Evolutionary conservation across 2,329 filamentous ascomycete species (phyloP).

Genomic region (Aureobasidium sp.): DNA sequence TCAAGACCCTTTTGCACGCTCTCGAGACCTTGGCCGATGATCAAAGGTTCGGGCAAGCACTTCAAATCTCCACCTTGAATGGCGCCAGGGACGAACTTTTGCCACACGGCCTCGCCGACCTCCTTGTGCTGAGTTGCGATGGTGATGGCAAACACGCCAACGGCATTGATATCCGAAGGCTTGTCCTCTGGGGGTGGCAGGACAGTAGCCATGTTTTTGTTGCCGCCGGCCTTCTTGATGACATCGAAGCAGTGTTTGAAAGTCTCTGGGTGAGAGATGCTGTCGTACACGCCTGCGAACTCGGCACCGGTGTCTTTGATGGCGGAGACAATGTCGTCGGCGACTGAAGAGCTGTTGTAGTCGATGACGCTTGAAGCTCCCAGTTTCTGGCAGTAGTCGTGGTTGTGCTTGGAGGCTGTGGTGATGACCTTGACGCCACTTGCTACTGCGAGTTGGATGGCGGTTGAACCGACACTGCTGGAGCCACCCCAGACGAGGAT

Average conservation of each 20-base stretch:
- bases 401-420: constrained; percentile 29
- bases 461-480: constrained; percentile 30
- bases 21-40: constrained; percentile 35
- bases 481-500: constrained; percentile 35
- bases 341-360: constrained; percentile 28
- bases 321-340: constrained; percentile 35
- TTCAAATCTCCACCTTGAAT: constrained; percentile 26
- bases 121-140: constrained; percentile 20
- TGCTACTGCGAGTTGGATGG: constrained; percentile 32
- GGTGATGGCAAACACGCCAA: constrained; percentile 23
- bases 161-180: constrained; percentile 25
- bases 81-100: constrained; percentile 30
- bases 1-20: constrained; percentile 33
- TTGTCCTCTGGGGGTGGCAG: constrained; percentile 21
- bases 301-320: constrained; percentile 32
- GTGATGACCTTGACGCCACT: constrained; percentile 31
- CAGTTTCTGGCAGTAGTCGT: constrained; percentile 26
- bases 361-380: constrained; percentile 30
- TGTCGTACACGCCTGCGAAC: constrained; percentile 39
- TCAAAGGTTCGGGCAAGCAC: constrained; percentile 30
- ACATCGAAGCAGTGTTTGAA: constrained; percentile 17
- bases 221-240: constrained; percentile 18
- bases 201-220: constrained; percentile 18
- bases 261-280: constrained; percentile 22
- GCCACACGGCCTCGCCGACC: constrained; percentile 28